phyloP scores from a whole-genome alignment of 768 basidiomycete genomes.

The Pulveroboletus sp. region DNA sequence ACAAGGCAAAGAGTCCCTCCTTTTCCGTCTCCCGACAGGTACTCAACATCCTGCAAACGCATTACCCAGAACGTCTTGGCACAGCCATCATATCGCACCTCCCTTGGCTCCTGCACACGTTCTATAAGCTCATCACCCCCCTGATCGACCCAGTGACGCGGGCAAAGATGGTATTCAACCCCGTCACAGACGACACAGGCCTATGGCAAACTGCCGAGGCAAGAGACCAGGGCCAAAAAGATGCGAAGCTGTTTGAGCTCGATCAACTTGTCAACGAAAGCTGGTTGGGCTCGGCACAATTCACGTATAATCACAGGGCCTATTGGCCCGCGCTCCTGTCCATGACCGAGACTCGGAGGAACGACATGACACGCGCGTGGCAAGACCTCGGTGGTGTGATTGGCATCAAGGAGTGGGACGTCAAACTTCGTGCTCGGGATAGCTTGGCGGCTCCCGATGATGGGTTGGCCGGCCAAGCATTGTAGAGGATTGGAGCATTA shows the following conservation, averaged over 20 bases:
- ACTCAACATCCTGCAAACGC: constrained; percentile 67
- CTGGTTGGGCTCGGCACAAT: constrained; percentile 65
- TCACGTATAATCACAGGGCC: constrained; percentile 67
- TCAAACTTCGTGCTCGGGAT: constrained; percentile 43
- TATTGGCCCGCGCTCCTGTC: constrained; percentile 69
- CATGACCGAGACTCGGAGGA: constrained; percentile 48
- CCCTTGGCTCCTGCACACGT: constrained; percentile 68
- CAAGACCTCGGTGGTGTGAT: constrained; percentile 58
- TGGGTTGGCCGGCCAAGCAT: constrained; percentile 3
- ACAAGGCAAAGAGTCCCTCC: constrained; percentile 58
- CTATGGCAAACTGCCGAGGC: constrained; percentile 26
- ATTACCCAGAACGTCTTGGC: constrained; percentile 86
- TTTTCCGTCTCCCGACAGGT: constrained; percentile 37
- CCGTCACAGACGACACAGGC: constrained; percentile 31
- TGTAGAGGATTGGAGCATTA: constrained; percentile 3
- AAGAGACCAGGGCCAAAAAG: constrained; percentile 14
- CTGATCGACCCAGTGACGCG: constrained; percentile 83
- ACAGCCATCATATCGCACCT: constrained; percentile 70
- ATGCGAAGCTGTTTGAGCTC: constrained; percentile 48
- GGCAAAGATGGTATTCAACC: constrained; percentile 72
- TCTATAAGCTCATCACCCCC: constrained; percentile 74
- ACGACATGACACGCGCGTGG: constrained; percentile 61
- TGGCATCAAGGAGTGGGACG: constrained; percentile 77
- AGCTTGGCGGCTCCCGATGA: not conserved
- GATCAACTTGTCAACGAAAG: constrained; percentile 66